These are phyloP conservation scores for Diplocarpon rosae DNA, from an alignment of 2,329 filamentous ascomycete genomes.

Conservation along the genomic window DNA sequence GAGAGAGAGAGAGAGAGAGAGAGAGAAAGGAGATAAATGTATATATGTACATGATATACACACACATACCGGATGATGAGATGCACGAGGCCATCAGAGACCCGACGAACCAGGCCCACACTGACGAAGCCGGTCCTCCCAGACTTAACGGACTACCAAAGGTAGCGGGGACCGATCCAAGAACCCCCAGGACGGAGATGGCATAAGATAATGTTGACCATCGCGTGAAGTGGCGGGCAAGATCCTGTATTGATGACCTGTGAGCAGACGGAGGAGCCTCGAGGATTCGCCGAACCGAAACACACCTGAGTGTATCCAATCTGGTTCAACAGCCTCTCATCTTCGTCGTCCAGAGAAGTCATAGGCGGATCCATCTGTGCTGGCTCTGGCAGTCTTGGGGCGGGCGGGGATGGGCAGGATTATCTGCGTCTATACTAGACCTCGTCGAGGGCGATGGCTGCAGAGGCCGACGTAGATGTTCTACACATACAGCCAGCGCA, in stretches of 20 bases:
- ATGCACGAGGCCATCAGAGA: slow-evolving; percentile 55
- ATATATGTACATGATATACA: background rate
- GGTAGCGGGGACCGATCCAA: slow-evolving; percentile 55
- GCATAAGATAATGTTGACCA: slow-evolving; percentile 58
- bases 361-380: too few relatives aligned
- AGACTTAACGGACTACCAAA: slow-evolving; percentile 46
- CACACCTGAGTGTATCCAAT: slow-evolving; percentile 53
- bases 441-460: too few relatives aligned
- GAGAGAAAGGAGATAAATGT: too few relatives aligned
- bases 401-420: too few relatives aligned
- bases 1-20: too few relatives aligned
- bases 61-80: slow-evolving; percentile 40
- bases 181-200: slow-evolving; percentile 51
- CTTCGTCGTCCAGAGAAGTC: slow-evolving; percentile 34
- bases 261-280: background rate
- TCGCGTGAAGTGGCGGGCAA: slow-evolving; percentile 52
- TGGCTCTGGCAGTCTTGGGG: too few relatives aligned
- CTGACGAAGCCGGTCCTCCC: slow-evolving; percentile 51
- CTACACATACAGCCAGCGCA: too few relatives aligned
- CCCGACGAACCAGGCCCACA: slow-evolving; percentile 56
- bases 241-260: slow-evolving; percentile 34
- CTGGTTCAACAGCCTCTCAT: slow-evolving; percentile 46
- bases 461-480: too few relatives aligned
- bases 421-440: too few relatives aligned
- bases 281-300: background rate